Evolutionary conservation across 768 basidiomycete species (phyloP), one percentile per base, ranked within the genome.

Genomic region (Aureoboletus auriporus): DNA sequence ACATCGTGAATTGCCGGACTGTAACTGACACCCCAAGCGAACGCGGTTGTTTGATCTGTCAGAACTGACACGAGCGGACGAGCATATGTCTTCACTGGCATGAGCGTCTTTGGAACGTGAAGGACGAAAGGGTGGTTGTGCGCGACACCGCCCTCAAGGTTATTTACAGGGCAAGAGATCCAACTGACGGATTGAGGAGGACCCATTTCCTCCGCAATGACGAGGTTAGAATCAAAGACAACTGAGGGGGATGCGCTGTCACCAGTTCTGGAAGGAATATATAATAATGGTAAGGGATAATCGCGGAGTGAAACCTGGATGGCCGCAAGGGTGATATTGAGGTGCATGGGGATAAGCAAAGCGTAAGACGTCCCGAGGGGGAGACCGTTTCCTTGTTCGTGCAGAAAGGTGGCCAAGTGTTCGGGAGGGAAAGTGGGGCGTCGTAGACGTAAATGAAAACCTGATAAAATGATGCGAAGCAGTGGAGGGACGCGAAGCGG

Each of bases 71-170:
- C 76, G 11, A 71, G 67, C 4, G 93, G 90, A 39, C 78, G 76
- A 1, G 89, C 88, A 59, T 94, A 96, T 8, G 86, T 89, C 69
- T 98, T 98, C 58, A 94, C 87, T 0, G 94, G 88, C 89, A 93
- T 95, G 49, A 92, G 85, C 0, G 93, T 94, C 66, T 94, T 96
- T 2, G 93, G 91, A 30, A 95, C 75, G 36, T 68, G 53, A 35
- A 93, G 66, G 23, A 71, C 71, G 40, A 93, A 75, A 6, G 78
- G 73, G 2, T 70, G 66, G 27, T 78, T 72, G 6, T 76, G 79
- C 27, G 71, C 69, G 30, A 75, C 62, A 28, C 80, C 81, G 27
- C 78, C 75, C 46, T 79, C 69, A 4, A 69, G 63, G n/a, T 77
- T 75, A 42, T 86, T 69, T 52, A 96, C 74, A 5, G 75, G 71